phyloP scores from a whole-genome alignment of 352 stramenopile species.

The Phytophthora pistaciae region DNA sequence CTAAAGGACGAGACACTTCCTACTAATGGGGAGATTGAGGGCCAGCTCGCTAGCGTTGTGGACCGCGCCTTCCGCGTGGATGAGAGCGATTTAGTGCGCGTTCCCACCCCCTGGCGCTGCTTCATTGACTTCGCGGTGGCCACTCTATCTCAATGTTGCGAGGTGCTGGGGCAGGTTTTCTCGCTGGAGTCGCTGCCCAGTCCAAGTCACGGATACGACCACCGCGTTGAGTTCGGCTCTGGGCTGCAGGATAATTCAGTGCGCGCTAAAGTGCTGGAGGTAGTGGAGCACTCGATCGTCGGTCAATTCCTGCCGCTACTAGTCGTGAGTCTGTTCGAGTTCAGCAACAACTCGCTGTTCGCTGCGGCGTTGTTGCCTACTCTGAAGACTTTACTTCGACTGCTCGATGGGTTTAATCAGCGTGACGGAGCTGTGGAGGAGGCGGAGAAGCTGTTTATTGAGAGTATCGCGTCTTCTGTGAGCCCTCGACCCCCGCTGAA shows the following conservation, averaged over 20 bases:
- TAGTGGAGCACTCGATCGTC: slow-evolving; percentile 57
- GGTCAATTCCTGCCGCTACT: slow-evolving; percentile 64
- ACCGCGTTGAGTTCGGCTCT: not conserved
- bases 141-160: slow-evolving; percentile 37
- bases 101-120: slow-evolving; percentile 54
- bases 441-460: slow-evolving; percentile 42
- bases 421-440: slow-evolving; percentile 14
- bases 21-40: slow-evolving; percentile 13
- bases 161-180: slow-evolving; percentile 41
- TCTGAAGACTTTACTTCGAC: slow-evolving; percentile 50
- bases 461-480: slow-evolving; percentile 22
- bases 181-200: slow-evolving; percentile 38
- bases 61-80: slow-evolving; percentile 52
- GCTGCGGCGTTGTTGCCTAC: slow-evolving; percentile 53
- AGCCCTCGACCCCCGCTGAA: slow-evolving; percentile 8
- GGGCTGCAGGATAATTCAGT: not conserved
- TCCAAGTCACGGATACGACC: slow-evolving; percentile 30
- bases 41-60: slow-evolving; percentile 32
- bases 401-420: slow-evolving; percentile 63
- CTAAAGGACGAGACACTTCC: not conserved
- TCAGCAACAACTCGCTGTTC: slow-evolving; percentile 66
- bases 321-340: slow-evolving; percentile 64
- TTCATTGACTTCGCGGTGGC: slow-evolving; percentile 55
- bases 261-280: slow-evolving; percentile 21
- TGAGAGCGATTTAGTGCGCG: slow-evolving; percentile 18